Evolutionary conservation across 1,284 basidiomycete species (phyloP).

Genomic region (Pseudozyma pruni): DNA sequence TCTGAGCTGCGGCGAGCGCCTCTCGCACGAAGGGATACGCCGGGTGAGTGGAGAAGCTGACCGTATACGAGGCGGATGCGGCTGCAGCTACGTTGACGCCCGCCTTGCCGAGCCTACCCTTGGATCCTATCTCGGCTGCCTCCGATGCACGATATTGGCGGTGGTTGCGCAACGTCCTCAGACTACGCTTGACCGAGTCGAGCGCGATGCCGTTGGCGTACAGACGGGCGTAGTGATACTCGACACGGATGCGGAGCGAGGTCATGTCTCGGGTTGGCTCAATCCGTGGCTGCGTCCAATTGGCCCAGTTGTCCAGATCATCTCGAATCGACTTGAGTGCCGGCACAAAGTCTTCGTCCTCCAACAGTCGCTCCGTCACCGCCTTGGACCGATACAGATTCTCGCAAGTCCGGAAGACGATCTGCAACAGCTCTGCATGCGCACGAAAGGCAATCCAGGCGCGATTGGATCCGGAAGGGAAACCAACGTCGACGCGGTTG

Average conservation of each 20-base stretch:
- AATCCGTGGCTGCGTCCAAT: constrained; percentile 49
- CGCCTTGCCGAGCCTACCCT: constrained; percentile 34
- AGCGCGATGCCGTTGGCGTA: constrained; percentile 51
- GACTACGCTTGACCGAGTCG: constrained; percentile 50
- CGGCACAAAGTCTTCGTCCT: constrained; percentile 50
- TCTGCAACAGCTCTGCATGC: constrained; percentile 46
- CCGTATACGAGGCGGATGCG: constrained; percentile 29
- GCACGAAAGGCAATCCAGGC: constrained; percentile 51
- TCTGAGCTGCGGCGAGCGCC: constrained; percentile 51
- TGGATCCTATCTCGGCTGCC: constrained; percentile 46
- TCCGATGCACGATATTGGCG: constrained; percentile 45
- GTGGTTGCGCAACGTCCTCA: constrained; percentile 35
- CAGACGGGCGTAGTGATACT: constrained; percentile 54
- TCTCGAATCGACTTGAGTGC: constrained; percentile 49
- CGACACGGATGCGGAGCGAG: constrained; percentile 44
- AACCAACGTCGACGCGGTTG: constrained; percentile 32
- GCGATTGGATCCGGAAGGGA: constrained; percentile 37
- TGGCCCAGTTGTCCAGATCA: constrained; percentile 51
- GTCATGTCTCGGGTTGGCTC: constrained; percentile 52
- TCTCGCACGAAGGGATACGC: constrained; percentile 55
- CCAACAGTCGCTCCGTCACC: constrained; percentile 42
- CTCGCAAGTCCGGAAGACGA: constrained; percentile 52
- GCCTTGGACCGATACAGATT: constrained; percentile 48
- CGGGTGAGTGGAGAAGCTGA: constrained; percentile 49
- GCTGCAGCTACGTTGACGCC: constrained; percentile 15